Conservation (phyloP, 2,329 filamentous ascomycete genomes). For the Pestalotiopsis sp. region DNA sequence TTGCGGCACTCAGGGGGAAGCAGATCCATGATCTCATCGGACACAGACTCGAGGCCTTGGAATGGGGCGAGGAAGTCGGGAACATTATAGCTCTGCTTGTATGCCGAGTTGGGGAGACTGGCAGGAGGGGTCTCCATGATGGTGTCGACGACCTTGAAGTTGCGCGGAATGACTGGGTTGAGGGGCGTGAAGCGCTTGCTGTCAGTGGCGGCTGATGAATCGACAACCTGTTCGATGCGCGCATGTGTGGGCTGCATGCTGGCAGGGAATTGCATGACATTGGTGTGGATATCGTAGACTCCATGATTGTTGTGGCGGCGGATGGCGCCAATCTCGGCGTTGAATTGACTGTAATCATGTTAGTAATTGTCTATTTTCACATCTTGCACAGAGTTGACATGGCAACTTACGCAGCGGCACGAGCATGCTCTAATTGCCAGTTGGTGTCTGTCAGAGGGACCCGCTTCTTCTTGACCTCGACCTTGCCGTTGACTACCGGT, state of each 20-base stretch:
- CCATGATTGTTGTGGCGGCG: slow-evolving; percentile 74
- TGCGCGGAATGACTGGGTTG: slow-evolving; percentile 52
- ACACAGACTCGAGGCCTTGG: slow-evolving; percentile 64
- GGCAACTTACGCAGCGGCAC: slow-evolving; percentile 76
- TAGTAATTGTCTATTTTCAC: slow-evolving; percentile 12
- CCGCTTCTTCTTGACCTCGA: slow-evolving; percentile 80
- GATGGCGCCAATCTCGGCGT: slow-evolving; percentile 70
- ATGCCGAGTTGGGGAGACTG: slow-evolving; percentile 49
- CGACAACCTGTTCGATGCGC: slow-evolving; percentile 72
- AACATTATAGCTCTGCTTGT: slow-evolving; percentile 42
- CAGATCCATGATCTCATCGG: slow-evolving; percentile 67
- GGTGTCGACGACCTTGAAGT: slow-evolving; percentile 60
- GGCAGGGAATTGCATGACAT: slow-evolving; percentile 83
- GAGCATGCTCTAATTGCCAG: slow-evolving; percentile 95
- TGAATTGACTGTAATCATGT: slow-evolving; percentile 73
- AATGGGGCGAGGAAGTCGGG: slow-evolving; percentile 55
- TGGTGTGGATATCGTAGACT: slow-evolving; percentile 93
- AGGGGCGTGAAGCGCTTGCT: slow-evolving; percentile 49
- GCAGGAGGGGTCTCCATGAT: slow-evolving; percentile 54
- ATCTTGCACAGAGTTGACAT: background rate
- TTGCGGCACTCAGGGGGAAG: slow-evolving; percentile 71
- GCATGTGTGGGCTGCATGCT: slow-evolving; percentile 89
- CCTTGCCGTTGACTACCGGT: slow-evolving; percentile 76
- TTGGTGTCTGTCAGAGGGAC: slow-evolving; percentile 91
- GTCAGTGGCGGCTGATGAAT: slow-evolving; percentile 28